Base-by-base conservation (phyloP, 1,139 yeast species). In the Kluyveromyces sp. region DNA sequence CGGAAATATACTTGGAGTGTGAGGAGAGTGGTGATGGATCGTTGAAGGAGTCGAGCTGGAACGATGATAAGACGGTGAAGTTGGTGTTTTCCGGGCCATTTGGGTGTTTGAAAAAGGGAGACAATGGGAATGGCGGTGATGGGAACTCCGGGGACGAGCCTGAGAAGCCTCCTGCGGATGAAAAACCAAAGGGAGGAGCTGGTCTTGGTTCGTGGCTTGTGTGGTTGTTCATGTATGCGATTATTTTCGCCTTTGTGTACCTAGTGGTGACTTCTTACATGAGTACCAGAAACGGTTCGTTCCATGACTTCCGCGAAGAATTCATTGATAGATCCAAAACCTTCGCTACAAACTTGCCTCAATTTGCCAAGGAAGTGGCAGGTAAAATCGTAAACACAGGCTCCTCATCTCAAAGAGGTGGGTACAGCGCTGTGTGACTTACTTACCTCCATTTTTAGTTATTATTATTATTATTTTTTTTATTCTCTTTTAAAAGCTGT, bases 181-280 rank as follows among this genome's bases (percentile, higher is more conserved):
- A 33, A 10, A 33, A 45, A 37, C 46, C 47, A 45, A 55, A 40
- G 59, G 66, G 66, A 62, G 72, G 54, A 54, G 65, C 43, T 54
- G 74, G 71, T 79, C 34, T 79, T 84, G 86, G 88, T 84, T 41
- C 64, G 7, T 82, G 87, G 82, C 82, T 83, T 59, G 79, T 87
- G 2, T 83, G 89, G 87, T 66, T 83, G 4, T 74, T 84, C 56
- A 74, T 84, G 56, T 77, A 83, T 57, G 70, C 81, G 55, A 80
- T 86, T 8, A 67, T 89, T 40, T 78, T 78, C 50, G 73, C 85
- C 55, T 79, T 90, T 47, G 78, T 77, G 45, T 88, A 86, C 61
- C 78, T 88, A 36, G 74, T 84, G 48, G 86, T 84, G 25, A 84
- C 86, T 21, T 90, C 95, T 0, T 88, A 94, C 84, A 75, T 84